Base-by-base conservation (phyloP, 306 rosid species). In the Malus domestica region DNA sequence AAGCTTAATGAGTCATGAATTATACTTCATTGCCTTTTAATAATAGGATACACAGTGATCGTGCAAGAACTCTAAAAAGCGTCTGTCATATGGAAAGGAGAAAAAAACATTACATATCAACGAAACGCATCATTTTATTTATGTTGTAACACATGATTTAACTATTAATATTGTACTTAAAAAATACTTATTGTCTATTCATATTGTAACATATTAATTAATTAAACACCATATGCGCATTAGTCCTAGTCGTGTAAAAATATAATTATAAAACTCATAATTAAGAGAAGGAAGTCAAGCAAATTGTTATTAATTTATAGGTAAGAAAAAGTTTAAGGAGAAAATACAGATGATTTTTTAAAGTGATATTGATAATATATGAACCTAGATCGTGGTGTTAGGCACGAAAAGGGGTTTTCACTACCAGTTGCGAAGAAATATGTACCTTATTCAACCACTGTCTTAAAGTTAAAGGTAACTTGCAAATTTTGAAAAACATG, bases 401-500 rank as follows among this genome's bases (percentile, higher is more conserved):
- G 38, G 29, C 29, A 75, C 27, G 6, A 22, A 23, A 51, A 19
- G 5, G 5, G 19, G 3, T 6, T 72, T 46, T 19, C 65, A 46
- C 45, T 40, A 8, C 20, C 42, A 23, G 57, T 8, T 44, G n/a
- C 4, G 29, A 35, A 52, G 57, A 76, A 65, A 35, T 9, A 5
- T 10, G 15, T n/a, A 35, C 40, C 40, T 35, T 6, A 6, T 70
- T 71, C 20, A 58, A 65, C 58, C 73, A 65, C 27, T 62, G 51
- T n/a, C 45, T 10, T 9, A 11, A 55, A 19, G 60, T 20, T 5
- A 14, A 20, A 55, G 27, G 13, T 5, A 25, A 25, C 25, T 25
- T 25, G 81, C 11, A 81, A 72, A 3, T 25, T 79, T 76, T 79
- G 81, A 68, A 73, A 40, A 40, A 35, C 38, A 6, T 35, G 38